Evolutionary conservation across 305 asterid species (phyloP).

Genomic region (Fraxinus latifolia): DNA sequence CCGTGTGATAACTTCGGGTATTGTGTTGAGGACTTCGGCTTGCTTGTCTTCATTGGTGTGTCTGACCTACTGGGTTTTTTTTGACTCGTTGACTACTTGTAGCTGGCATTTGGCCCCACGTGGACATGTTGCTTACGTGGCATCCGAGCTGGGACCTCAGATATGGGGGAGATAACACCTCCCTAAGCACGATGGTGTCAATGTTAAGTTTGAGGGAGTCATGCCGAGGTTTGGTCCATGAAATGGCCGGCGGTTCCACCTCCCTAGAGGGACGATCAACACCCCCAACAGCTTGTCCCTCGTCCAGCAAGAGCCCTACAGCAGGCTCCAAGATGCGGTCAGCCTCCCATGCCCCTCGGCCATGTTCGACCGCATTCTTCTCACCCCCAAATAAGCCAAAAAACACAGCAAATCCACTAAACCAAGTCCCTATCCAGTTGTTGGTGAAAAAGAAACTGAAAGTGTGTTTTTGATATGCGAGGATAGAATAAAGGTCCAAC

Average conservation of each 20-base stretch:
- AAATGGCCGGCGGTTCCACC: neutral
- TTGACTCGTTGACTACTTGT: no score
- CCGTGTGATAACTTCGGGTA: no score
- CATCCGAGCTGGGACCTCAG: no score
- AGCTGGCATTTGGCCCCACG: no score
- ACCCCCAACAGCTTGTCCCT: neutral
- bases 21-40: no score
- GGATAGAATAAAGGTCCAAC: neutral
- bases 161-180: neutral
- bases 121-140: no score
- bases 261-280: neutral
- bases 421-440: neutral
- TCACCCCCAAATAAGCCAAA: neutral
- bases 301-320: neutral
- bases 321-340: neutral
- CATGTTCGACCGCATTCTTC: neutral
- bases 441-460: neutral
- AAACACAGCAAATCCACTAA: neutral
- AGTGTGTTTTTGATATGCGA: neutral
- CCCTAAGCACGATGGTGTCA: neutral
- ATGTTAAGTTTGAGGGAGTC: neutral
- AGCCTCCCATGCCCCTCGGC: neutral
- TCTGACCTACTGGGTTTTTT: no score
- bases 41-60: no score
- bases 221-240: neutral